Evolutionary conservation across 495 filamentous ascomycete genomes (phyloP), one percentile per base, ranked within the genome.

Genomic region (Xylaria sp.): DNA sequence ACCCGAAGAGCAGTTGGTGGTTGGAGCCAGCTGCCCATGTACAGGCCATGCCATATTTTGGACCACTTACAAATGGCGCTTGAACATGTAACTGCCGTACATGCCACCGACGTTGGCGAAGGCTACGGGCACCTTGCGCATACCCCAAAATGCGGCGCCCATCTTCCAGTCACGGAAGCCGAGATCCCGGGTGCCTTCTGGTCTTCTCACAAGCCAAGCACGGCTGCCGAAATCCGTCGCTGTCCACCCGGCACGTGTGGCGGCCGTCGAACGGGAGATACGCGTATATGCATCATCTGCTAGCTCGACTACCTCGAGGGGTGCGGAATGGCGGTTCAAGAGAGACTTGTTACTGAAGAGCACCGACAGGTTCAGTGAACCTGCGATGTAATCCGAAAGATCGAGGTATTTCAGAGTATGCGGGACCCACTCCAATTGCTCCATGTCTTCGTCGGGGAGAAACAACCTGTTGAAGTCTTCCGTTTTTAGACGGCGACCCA

Each of bases 111-210:
- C 92, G 73, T 95, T 92, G 8, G 90, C 89, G 46, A 85, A 80
- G 15, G 91, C 92, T 64, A 96, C 90, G 14, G 93, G 93, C 37
- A 94, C 85, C 85, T 97, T 97, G 53, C 92, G 87, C 89, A 93
- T 94, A 19, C 93, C 93, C 93, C 93, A 96, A 82, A 88, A 91
- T 69, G 88, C 87, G n/a, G 93, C 93, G 15, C 93, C 93, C 92
- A 94, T 93, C 84, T 97, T 97, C 93, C 93, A 97, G 66, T 77
- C 76, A 35, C 91, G 85, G 41, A 85, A 80, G 7, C 90, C 91
- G 24, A 82, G 80, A 41, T 83, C 83, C 12, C 79, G 72, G 9
- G 75, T 62, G 3, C 68, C 78, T 40, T 81, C 76, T 55, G 77
- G 77, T 46, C 88, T 80, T 44, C 91, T 73, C 83, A 96, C 93